These are phyloP conservation scores for Apiotrichum akiyoshidainum DNA, from an alignment of 1,284 basidiomycete species.

Conservation along the genomic window DNA sequence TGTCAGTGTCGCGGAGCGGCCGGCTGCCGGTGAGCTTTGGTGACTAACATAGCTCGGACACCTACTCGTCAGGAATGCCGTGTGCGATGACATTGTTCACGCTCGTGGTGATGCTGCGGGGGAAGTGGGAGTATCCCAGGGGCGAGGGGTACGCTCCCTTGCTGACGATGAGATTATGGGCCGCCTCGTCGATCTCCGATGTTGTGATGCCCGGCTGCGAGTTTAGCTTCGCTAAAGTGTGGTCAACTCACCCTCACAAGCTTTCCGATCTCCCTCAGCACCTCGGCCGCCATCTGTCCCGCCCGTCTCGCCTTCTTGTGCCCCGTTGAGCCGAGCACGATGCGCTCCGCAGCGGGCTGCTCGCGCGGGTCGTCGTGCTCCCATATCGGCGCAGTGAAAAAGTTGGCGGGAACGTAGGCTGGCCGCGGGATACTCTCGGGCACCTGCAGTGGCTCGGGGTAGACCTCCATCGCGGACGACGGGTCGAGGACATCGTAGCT, in stretches of 20 bases:
- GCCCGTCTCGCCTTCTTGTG: constrained; percentile 61
- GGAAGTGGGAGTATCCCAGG: constrained; percentile 73
- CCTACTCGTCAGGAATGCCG: constrained; percentile 80
- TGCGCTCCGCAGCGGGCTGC: constrained; percentile 42
- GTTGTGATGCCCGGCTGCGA: constrained; percentile 72
- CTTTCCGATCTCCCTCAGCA: constrained; percentile 59
- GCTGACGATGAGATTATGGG: constrained; percentile 68
- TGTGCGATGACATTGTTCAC: constrained; percentile 68
- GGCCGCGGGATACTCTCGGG: constrained; percentile 63
- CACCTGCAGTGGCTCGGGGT: constrained; percentile 55
- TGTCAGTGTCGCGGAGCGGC: constrained; percentile 72
- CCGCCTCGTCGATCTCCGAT: constrained; percentile 63
- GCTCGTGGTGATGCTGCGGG: constrained; percentile 77
- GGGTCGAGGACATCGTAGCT: constrained; percentile 34
- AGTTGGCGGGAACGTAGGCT: constrained; percentile 57
- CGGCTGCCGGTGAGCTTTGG: constrained; percentile 55
- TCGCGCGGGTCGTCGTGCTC: constrained; percentile 54
- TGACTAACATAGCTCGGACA: background rate
- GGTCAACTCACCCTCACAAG: constrained; percentile 56
- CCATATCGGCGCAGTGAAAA: constrained; percentile 42
- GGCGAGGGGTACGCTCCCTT: constrained; percentile 84
- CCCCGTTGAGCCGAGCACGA: constrained; percentile 60
- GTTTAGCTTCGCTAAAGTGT: constrained; percentile 18
- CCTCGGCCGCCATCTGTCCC: constrained; percentile 61
- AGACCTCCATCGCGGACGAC: constrained; percentile 30